These are phyloP conservation scores for Aureobasidium uvarum DNA, from an alignment of 2,329 filamentous ascomycete genomes.

Conservation along the genomic window DNA sequence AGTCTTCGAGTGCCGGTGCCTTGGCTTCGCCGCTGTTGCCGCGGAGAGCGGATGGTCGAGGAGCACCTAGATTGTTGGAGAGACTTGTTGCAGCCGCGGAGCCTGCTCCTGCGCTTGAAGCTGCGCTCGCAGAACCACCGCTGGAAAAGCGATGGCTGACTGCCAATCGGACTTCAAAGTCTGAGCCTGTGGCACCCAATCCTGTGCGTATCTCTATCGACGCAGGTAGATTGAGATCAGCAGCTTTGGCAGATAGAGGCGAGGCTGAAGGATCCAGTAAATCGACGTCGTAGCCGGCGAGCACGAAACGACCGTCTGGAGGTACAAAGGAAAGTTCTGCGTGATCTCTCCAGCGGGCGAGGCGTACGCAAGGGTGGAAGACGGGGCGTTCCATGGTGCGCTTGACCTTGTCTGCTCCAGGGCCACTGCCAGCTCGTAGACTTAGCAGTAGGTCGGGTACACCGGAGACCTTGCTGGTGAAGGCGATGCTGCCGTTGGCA, in stretches of 20 bases:
- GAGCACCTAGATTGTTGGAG: slow-evolving; percentile 14
- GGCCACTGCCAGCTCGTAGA: slow-evolving; percentile 70
- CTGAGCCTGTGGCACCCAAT: slow-evolving; percentile 69
- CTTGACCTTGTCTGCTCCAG: slow-evolving; percentile 50
- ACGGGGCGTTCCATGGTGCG: slow-evolving; percentile 78
- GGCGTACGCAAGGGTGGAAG: slow-evolving; percentile 91
- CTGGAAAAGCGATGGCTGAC: slow-evolving; percentile 55
- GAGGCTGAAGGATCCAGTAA: slow-evolving; percentile 63
- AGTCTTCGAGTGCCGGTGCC: slow-evolving; percentile 62
- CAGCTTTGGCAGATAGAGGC: slow-evolving; percentile 36
- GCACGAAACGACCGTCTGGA: slow-evolving; percentile 87
- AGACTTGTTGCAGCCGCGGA: slow-evolving; percentile 25
- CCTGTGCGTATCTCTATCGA: slow-evolving; percentile 77
- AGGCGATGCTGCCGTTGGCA: slow-evolving; percentile 88
- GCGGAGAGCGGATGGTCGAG: slow-evolving; percentile 23
- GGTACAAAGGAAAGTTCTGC: slow-evolving; percentile 95
- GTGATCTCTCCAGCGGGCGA: slow-evolving; percentile 84
- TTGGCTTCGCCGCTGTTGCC: slow-evolving; percentile 31
- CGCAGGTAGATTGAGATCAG: slow-evolving; percentile 76
- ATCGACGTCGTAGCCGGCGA: slow-evolving; percentile 93
- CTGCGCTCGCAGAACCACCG: slow-evolving; percentile 32
- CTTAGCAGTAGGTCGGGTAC: slow-evolving; percentile 85
- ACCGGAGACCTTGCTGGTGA: slow-evolving; percentile 92
- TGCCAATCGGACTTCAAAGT: slow-evolving; percentile 83
- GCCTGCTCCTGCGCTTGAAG: background rate